These are phyloP conservation scores for Besnoitia besnoiti DNA, from an alignment of 169 alveolate genomes.

Conservation along the genomic window DNA sequence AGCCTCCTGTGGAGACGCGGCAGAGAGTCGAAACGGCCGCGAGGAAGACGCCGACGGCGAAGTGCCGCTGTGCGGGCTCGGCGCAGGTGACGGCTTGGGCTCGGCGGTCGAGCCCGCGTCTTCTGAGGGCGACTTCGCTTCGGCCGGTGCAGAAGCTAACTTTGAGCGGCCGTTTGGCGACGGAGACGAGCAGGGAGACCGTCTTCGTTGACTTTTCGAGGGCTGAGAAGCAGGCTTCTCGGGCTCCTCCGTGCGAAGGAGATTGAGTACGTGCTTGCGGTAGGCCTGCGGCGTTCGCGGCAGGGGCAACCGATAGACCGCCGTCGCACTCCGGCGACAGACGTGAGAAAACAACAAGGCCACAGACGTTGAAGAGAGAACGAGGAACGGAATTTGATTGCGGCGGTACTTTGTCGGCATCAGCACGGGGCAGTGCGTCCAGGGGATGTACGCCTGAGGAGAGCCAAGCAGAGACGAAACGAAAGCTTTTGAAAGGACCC, in stretches of 20 bases:
- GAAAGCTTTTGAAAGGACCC: no score
- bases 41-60: neutral
- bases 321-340: constrained; percentile 32
- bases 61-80: neutral
- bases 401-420: constrained; percentile 25
- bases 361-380: constrained; percentile 30
- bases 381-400: neutral
- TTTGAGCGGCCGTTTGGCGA: neutral
- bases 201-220: neutral
- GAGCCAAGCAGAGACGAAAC: neutral
- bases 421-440: constrained; percentile 45
- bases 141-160: neutral
- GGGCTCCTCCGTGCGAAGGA: neutral
- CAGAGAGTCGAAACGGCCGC: no score
- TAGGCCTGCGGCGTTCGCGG: constrained; percentile 13
- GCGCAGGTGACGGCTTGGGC: neutral
- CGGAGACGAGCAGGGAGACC: neutral
- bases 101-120: neutral
- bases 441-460: constrained; percentile 35
- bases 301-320: constrained; percentile 11
- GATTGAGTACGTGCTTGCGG: neutral
- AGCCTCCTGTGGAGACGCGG: no score
- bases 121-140: neutral
- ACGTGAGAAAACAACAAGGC: constrained; percentile 1
- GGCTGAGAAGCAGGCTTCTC: neutral